These are phyloP conservation scores for Gossypium stocksii DNA, from an alignment of 345 rosid species.

Conservation along the genomic window DNA sequence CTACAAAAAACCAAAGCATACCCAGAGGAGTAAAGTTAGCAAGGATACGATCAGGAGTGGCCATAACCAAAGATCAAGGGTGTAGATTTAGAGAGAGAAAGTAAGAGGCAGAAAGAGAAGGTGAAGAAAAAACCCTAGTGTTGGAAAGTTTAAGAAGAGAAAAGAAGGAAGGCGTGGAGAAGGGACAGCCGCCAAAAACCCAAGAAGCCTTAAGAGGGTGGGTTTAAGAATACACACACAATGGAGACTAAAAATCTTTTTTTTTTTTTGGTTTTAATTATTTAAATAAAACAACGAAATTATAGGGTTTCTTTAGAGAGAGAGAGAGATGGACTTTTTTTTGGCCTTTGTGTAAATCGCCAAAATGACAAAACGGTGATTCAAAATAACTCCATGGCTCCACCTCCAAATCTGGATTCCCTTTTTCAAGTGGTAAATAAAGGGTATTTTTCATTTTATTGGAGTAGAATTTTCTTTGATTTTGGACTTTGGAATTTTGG, in stretches of 20 bases:
- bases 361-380: slow-evolving; percentile 11
- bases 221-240: slow-evolving; percentile 25
- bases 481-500: neutral
- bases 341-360: neutral
- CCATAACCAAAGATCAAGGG: slow-evolving; percentile 36
- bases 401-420: neutral
- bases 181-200: slow-evolving; percentile 41
- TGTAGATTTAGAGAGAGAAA: slow-evolving; percentile 20
- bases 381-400: slow-evolving; percentile 12
- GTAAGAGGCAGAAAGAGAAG: neutral
- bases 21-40: slow-evolving; percentile 42
- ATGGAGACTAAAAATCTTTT: neutral
- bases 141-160: neutral
- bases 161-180: slow-evolving; percentile 25
- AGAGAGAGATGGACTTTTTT: neutral
- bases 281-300: too few species aligned
- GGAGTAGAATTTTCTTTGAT: neutral
- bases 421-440: neutral
- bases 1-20: slow-evolving; percentile 21
- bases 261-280: neutral
- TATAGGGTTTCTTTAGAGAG: too few species aligned
- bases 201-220: slow-evolving; percentile 14
- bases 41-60: slow-evolving; percentile 56
- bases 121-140: slow-evolving; percentile 34
- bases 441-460: neutral